phyloP scores from a whole-genome alignment of 768 basidiomycete species.

The Mycena metata region DNA sequence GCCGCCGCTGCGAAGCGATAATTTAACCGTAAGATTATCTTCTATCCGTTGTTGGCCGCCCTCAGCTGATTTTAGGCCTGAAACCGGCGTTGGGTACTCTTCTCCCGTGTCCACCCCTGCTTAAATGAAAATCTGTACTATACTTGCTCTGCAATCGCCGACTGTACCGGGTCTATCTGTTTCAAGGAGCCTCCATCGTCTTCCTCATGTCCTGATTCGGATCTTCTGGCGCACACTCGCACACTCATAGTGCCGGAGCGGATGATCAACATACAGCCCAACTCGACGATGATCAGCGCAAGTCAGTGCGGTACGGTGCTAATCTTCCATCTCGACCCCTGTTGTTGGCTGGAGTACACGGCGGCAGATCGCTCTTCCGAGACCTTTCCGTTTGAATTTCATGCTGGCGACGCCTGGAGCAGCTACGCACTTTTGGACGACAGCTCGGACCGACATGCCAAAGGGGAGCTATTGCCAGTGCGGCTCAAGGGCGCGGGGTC shows the following conservation, averaged over 20 bases:
- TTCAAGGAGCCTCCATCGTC: conserved; percentile 16
- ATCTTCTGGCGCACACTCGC: conserved; percentile 1
- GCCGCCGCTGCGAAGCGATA: conserved; percentile 25
- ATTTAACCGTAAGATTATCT: conserved; percentile 8
- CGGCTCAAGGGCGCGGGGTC: too few species aligned
- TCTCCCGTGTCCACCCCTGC: conserved; percentile 20
- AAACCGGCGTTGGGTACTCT: conserved; percentile 21
- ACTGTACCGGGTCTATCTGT: conserved; percentile 21
- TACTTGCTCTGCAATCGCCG: conserved; percentile 30
- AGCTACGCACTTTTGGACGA: not conserved
- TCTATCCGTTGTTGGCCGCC: not conserved
- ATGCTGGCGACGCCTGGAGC: too few species aligned
- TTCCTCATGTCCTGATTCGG: conserved; percentile 24
- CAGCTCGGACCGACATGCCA: conserved; percentile 17
- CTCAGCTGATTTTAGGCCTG: conserved; percentile 6
- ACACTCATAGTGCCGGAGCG: not conserved
- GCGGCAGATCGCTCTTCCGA: too few species aligned
- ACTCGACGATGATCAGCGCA: conserved; percentile 17
- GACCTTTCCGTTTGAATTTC: too few species aligned
- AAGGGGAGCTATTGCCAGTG: not conserved
- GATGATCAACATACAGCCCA: conserved; percentile 14
- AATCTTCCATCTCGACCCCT: conserved; percentile 16
- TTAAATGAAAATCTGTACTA: conserved; percentile 18
- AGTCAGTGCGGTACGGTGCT: conserved; percentile 18
- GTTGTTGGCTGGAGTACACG: conserved; percentile 11